These are phyloP conservation scores for Trichoderma asperelloides DNA, from an alignment of 495 filamentous ascomycete genomes.

Conservation along the genomic window DNA sequence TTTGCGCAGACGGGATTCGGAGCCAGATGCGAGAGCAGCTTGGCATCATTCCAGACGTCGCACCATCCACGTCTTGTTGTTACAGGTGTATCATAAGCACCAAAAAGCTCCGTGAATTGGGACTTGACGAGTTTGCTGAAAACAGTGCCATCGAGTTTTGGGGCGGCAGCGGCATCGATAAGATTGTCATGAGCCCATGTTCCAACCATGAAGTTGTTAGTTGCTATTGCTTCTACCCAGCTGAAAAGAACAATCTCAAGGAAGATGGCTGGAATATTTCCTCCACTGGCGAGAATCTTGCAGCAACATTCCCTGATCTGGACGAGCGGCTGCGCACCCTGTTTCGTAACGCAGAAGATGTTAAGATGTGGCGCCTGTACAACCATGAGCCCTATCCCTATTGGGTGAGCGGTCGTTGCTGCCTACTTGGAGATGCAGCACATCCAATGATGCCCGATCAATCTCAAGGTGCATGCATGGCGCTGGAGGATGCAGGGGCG, in stretches of 20 bases:
- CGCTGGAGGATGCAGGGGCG: conserved; percentile 34
- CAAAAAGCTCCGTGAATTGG: conserved; percentile 32
- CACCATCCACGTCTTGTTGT: conserved; percentile 14
- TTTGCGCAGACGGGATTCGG: conserved; percentile 19
- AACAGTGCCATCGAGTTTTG: conserved; percentile 39
- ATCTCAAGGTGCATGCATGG: conserved; percentile 35
- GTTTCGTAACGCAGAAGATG: conserved; percentile 32
- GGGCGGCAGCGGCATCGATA: conserved; percentile 37
- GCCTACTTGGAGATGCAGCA: conserved; percentile 38
- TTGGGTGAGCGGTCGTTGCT: conserved; percentile 24
- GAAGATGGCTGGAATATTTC: conserved; percentile 30
- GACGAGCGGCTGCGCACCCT: conserved; percentile 32
- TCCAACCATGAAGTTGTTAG: conserved; percentile 36
- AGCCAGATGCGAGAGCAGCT: conserved; percentile 15
- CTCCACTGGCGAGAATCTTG: conserved; percentile 28
- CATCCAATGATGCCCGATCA: conserved; percentile 45
- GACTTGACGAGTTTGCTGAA: conserved; percentile 34
- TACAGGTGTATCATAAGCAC: conserved; percentile 9
- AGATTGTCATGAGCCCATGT: conserved; percentile 41
- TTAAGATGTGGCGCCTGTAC: conserved; percentile 41
- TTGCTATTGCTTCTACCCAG: conserved; percentile 43
- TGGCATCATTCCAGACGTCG: conserved; percentile 10
- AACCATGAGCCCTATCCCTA: conserved; percentile 27
- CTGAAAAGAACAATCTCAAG: conserved; percentile 30
- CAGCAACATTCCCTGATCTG: conserved; percentile 36